Base-by-base conservation (phyloP, 129 eudicot species). In the Flaveria robusta region DNA sequence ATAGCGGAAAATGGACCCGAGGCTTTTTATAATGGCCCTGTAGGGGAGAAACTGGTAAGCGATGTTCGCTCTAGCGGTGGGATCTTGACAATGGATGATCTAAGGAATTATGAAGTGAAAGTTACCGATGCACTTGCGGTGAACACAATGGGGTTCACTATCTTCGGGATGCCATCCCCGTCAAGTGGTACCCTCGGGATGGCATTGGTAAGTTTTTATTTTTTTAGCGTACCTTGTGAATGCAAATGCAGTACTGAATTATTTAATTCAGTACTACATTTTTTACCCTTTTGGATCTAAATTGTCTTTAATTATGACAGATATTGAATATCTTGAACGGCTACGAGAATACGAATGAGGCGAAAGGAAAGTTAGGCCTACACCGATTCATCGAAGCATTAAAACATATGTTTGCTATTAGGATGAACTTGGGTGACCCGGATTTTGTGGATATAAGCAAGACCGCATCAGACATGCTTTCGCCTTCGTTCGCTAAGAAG, bases 131-230 rank as follows among this genome's bases (percentile, higher is more conserved):
- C 96, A 10, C 72, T 91, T 66, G 63, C 70, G 2, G 96, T 94
- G 34, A 81, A 87, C 59, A 81, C 86, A 0, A 94, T 91, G 99
- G 99, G 97, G 66, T 91, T 84, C 75, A 84, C 80, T 22, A 83
- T 94, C n/a, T 64, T 87, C 7, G 99, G 99, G 27, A 91, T 94
- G 99, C 99, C 99, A 1, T 86, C 99, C 24, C 99, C 97, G 0
- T 94, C 99, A 43, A 91, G 97, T 78, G 99, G 99, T 51, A 91
- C 97, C 29, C 84, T 91, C 8, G 99, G 99, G 47, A 77, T 94
- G 27, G 74, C 96, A 81, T 65, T 94, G 93, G 99, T 94, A 62
- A 2, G 89, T 77, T 14, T 15, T 9, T 37, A 43, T 15, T 68
- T 26, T 27, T 7, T 49, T 15, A 19, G 26, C 1, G 46, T 43